These are phyloP conservation scores for Saxophila tyrrhenica DNA, from an alignment of 495 filamentous ascomycete species.

Conservation along the genomic window DNA sequence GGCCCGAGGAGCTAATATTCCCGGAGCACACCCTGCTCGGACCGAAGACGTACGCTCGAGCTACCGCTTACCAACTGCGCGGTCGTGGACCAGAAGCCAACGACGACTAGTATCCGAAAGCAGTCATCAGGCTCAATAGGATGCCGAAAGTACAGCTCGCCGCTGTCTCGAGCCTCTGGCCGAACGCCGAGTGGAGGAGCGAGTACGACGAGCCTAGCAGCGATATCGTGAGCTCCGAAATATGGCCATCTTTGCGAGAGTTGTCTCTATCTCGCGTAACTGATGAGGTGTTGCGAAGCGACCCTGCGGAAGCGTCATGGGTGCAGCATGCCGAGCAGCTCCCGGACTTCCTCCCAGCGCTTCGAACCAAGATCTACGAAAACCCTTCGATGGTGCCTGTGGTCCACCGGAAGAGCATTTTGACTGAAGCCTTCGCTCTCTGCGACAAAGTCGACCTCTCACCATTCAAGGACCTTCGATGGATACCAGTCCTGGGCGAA, in stretches of 20 bases:
- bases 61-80: too few relatives aligned
- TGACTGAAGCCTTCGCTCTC: not conserved
- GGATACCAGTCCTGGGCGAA: too few relatives aligned
- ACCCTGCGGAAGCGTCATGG: not conserved
- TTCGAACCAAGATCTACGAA: not conserved
- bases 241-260: not conserved
- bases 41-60: not conserved
- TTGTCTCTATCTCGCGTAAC: not conserved
- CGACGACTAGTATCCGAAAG: too few relatives aligned
- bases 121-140: too few relatives aligned
- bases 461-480: not conserved
- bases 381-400: not conserved
- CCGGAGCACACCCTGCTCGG: not conserved
- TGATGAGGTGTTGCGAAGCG: not conserved
- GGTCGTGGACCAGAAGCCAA: too few relatives aligned
- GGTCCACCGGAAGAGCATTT: not conserved
- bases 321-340: not conserved
- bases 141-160: not conserved
- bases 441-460: not conserved
- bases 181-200: not conserved
- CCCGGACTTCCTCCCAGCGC: not conserved
- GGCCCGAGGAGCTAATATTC: too few relatives aligned
- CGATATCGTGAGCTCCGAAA: not conserved
- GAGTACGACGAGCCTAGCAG: not conserved
- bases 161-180: not conserved